Evolutionary conservation across 495 filamentous ascomycete species (phyloP).

Genomic region (Penicillium riverlandense): DNA sequence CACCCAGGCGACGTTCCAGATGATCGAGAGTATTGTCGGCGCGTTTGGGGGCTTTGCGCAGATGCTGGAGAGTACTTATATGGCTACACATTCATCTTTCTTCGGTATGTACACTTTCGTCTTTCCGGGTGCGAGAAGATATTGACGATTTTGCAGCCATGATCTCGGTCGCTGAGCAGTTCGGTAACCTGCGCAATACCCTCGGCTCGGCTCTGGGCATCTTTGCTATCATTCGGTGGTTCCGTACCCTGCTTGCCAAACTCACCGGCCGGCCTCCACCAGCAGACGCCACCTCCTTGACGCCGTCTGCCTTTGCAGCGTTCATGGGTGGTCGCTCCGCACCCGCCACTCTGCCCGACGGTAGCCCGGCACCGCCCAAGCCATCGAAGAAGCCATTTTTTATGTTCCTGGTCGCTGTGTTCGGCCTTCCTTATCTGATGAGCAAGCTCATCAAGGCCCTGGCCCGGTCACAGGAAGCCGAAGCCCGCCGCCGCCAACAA

Average conservation of each 20-base stretch:
- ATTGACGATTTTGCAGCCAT: slow-evolving; percentile 58
- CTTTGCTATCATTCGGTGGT: slow-evolving; percentile 91
- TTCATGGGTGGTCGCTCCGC: slow-evolving; percentile 54
- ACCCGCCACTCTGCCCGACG: slow-evolving; percentile 46
- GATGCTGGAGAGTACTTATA: slow-evolving; percentile 99
- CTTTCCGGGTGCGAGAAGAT: background rate
- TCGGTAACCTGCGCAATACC: slow-evolving; percentile 87
- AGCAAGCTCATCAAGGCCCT: slow-evolving; percentile 83
- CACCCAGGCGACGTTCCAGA: slow-evolving; percentile 97
- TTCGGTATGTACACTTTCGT: slow-evolving; percentile 57
- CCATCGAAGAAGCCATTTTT: slow-evolving; percentile 91
- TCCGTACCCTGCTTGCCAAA: slow-evolving; percentile 83
- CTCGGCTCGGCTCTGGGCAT: slow-evolving; percentile 92
- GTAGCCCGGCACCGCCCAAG: slow-evolving; percentile 49
- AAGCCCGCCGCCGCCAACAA: slow-evolving; percentile 54
- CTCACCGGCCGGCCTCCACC: slow-evolving; percentile 90
- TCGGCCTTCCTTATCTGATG: slow-evolving; percentile 94
- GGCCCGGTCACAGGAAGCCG: slow-evolving; percentile 75
- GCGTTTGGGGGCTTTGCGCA: slow-evolving; percentile 94
- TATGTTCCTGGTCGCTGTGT: slow-evolving; percentile 90
- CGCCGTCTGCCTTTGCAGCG: slow-evolving; percentile 78
- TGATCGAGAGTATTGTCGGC: slow-evolving; percentile 98
- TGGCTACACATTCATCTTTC: slow-evolving; percentile 99
- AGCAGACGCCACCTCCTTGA: slow-evolving; percentile 77
- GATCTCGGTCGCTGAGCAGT: slow-evolving; percentile 96